A percentile compares a stretch with the other conserved stretches of the same genome.
Evolutionary conservation across 2,329 filamentous ascomycete genomes (phyloP).

Genomic region (Leptodontidium sp.): DNA sequence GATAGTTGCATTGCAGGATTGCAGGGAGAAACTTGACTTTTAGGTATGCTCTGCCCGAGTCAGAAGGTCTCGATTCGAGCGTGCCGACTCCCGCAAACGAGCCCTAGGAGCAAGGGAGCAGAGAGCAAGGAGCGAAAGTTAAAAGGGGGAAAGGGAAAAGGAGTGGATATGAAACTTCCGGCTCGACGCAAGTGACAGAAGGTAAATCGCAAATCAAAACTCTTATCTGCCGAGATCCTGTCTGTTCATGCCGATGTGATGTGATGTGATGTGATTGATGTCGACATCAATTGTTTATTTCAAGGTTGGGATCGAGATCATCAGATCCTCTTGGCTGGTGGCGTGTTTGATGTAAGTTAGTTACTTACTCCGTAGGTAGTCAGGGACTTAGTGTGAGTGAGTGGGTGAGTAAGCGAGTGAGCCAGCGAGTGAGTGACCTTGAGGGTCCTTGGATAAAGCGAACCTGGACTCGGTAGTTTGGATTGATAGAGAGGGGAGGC

Average conservation of each 20-base stretch:
- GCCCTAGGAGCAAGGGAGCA: too few relatives aligned
- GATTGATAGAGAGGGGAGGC: neutral
- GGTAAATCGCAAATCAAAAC: neutral
- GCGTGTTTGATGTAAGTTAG: slow-evolving; percentile 4
- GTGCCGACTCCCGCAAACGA: slow-evolving; percentile 1
- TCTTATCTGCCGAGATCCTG: slow-evolving; percentile 2
- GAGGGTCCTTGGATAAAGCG: neutral
- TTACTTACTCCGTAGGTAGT: neutral
- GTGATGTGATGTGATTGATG: neutral
- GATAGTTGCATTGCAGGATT: neutral
- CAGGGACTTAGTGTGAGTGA: neutral
- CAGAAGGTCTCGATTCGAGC: too few relatives aligned
- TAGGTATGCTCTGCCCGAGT: too few relatives aligned
- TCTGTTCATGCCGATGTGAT: neutral
- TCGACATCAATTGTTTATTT: neutral
- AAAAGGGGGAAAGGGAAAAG: neutral
- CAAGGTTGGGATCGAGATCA: neutral
- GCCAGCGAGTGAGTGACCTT: neutral
- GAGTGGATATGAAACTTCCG: neutral
- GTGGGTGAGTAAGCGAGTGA: neutral
- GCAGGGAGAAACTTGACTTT: too few relatives aligned
- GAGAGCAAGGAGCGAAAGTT: neutral
- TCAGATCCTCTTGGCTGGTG: neutral
- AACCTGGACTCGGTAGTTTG: slow-evolving; percentile 5
- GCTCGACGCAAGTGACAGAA: neutral